Base-by-base conservation (phyloP, 306 rosid genomes). In the Geum urbanum region DNA sequence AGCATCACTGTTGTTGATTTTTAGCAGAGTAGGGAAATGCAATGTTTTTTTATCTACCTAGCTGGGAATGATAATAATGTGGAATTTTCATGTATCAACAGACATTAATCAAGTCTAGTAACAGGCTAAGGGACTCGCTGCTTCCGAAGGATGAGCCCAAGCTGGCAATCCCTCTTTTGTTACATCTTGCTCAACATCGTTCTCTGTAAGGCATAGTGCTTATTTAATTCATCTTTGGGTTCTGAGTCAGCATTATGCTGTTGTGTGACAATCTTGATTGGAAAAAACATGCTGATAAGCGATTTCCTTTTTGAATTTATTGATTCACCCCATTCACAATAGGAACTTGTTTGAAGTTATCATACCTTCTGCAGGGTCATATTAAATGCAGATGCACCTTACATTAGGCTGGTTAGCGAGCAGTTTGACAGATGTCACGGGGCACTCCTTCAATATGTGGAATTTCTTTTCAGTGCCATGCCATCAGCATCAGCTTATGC, bases 361-460 rank as follows among this genome's bases (percentile, higher is more conserved):
- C 55, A 37, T 75, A 48, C 74, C 64, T 67, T 75, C 64, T 86
- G 83, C 92, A 94, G 99, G 80, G 97, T 89, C 80, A 94, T 94
- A 69, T 79, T 82, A 66, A 81, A 83, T 80, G 91, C 99, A 48
- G 87, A 84, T 82, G 99, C 97, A 10, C 97, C 97, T 32, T 94
- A 94, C 70, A 94, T 94, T 72, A 94, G 91, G 88, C 91, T 94
- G 99, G 88, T 94, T 57, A 70, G 99, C 0, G 99, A 94, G 80
- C 99, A 94, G 76, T 94, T 94, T 69, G 99, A 94, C 84, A 86
- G 99, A 81, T 84, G 92, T 75, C 99, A 94, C 60, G 99, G 99
- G 76, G 91, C 95, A 39, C 91, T 94, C 63, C 97, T 94, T 74
- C 99, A 94, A 57, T 94, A 87, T 71, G 96, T 91, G 63, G 99